Percentiles rank a stretch among this genome's conserved stretches.
phyloP scores from a whole-genome alignment of 176 grass and related monocot genomes.

The Oryza coarctata region DNA sequence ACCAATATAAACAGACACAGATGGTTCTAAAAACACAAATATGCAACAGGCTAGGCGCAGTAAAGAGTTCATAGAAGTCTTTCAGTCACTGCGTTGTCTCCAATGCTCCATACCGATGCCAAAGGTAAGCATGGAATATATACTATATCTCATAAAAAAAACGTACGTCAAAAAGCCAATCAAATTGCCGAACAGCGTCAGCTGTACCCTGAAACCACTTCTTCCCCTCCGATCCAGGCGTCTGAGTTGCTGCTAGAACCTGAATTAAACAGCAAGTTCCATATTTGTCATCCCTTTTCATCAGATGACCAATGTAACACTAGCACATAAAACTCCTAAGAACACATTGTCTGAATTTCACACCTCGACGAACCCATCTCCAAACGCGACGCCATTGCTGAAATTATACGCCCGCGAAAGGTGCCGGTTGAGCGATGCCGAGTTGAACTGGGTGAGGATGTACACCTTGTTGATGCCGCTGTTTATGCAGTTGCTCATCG shows the following conservation, averaged over 20 bases:
- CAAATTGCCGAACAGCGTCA: constrained; percentile 86
- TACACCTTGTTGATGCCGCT: constrained; percentile 93
- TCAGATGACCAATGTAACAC: neutral
- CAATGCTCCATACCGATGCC: neutral
- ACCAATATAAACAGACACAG: neutral
- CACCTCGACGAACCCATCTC: constrained; percentile 87
- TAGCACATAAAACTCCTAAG: neutral
- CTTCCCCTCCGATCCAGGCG: constrained; percentile 62
- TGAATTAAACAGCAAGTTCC: constrained; percentile 16
- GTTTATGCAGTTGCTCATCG: constrained; percentile 98
- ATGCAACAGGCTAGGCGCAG: neutral
- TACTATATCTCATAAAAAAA: neutral
- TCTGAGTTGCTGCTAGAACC: constrained; percentile 92
- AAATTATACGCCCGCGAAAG: constrained; percentile 76
- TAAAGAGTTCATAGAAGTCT: neutral
- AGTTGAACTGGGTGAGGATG: constrained; percentile 95
- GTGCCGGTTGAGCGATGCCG: constrained; percentile 78
- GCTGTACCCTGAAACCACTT: constrained; percentile 92
- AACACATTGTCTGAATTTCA: neutral
- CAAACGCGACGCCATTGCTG: constrained; percentile 60
- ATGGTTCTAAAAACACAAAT: neutral
- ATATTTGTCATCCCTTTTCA: neutral
- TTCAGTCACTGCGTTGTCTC: neutral
- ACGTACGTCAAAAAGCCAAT: constrained; percentile 85
- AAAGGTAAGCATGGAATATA: neutral